Evolutionary conservation across 202 grass and related monocot species (phyloP).

Genomic region (Zizania palustris): DNA sequence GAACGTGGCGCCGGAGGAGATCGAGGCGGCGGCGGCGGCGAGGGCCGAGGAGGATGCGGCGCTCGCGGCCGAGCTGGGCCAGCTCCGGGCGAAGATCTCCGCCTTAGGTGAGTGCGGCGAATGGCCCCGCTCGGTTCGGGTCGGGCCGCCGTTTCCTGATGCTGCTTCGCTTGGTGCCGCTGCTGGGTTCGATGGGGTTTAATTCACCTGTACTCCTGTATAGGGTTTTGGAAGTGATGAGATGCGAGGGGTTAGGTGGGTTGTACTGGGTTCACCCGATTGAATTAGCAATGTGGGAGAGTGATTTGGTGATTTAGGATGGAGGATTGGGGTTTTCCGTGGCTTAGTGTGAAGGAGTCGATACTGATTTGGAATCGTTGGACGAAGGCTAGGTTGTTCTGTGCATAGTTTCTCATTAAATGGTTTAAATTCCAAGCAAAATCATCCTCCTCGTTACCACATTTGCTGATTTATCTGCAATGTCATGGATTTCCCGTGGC

Average conservation of each 20-base stretch:
- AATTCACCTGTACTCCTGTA: constrained; percentile 12
- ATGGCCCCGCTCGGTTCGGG: not conserved
- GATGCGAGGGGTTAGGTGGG: not conserved
- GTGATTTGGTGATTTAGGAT: constrained; percentile 2
- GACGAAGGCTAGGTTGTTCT: not conserved
- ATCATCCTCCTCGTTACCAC: not conserved
- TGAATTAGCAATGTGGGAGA: not conserved
- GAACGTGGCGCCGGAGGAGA: constrained; percentile 36
- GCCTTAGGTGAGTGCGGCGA: constrained; percentile 53
- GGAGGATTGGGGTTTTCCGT: not conserved
- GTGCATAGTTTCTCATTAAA: not conserved
- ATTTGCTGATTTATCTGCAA: not conserved
- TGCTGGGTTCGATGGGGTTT: constrained; percentile 41
- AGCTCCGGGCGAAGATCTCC: constrained; percentile 70
- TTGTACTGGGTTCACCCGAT: constrained; percentile 1
- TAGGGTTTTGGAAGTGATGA: constrained; percentile 43
- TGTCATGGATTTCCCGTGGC: not conserved
- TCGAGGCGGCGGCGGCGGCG: constrained; percentile 27
- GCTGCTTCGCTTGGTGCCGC: not conserved
- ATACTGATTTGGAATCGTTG: constrained; percentile 1
- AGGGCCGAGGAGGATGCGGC: constrained; percentile 52
- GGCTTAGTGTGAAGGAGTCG: not conserved
- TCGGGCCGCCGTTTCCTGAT: not conserved
- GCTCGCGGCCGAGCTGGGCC: constrained; percentile 57
- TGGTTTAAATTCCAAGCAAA: not conserved